Evolutionary conservation across 2,329 filamentous ascomycete genomes (phyloP).

Genomic region (Trichoderma aggressivum): DNA sequence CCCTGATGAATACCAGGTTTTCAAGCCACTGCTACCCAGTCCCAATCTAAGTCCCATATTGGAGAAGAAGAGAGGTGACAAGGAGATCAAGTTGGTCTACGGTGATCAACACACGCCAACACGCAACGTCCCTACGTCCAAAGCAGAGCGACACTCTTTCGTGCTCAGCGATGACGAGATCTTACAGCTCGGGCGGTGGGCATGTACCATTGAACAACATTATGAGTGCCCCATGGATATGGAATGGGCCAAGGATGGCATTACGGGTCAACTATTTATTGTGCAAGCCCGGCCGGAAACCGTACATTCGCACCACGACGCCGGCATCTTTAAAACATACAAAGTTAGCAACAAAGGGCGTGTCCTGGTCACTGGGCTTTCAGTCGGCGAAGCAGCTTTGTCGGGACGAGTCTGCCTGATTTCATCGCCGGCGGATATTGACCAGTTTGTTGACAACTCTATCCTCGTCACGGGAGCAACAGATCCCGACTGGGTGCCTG

Average conservation of each 20-base stretch:
- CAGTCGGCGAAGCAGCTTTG: conserved; percentile 34
- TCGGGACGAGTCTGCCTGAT: conserved; percentile 34
- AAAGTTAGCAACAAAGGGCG: conserved; percentile 30
- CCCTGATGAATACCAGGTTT: conserved; percentile 39
- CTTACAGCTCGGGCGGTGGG: conserved; percentile 36
- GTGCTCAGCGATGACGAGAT: conserved; percentile 35
- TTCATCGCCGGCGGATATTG: conserved; percentile 28
- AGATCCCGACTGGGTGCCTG: conserved; percentile 38
- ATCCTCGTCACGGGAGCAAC: conserved; percentile 36
- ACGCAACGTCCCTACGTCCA: conserved; percentile 37
- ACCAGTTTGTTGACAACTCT: conserved; percentile 33
- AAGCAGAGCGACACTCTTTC: conserved; percentile 31
- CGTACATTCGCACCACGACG: conserved; percentile 33
- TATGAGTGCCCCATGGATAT: conserved; percentile 38
- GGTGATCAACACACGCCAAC: conserved; percentile 29
- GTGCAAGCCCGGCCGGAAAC: conserved; percentile 38
- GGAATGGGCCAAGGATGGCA: conserved; percentile 38
- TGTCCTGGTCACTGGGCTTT: conserved; percentile 30
- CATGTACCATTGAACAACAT: conserved; percentile 34
- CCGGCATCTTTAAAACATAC: conserved; percentile 34
- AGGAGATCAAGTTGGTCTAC: conserved; percentile 35
- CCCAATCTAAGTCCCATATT: conserved; percentile 31
- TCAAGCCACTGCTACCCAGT: conserved; percentile 34
- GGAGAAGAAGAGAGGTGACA: conserved; percentile 35
- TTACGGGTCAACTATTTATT: conserved; percentile 31